A percentile compares a stretch with the other conserved stretches of the same genome.
phyloP scores from a whole-genome alignment of 768 basidiomycete genomes.

The Termitomyces sp. region DNA sequence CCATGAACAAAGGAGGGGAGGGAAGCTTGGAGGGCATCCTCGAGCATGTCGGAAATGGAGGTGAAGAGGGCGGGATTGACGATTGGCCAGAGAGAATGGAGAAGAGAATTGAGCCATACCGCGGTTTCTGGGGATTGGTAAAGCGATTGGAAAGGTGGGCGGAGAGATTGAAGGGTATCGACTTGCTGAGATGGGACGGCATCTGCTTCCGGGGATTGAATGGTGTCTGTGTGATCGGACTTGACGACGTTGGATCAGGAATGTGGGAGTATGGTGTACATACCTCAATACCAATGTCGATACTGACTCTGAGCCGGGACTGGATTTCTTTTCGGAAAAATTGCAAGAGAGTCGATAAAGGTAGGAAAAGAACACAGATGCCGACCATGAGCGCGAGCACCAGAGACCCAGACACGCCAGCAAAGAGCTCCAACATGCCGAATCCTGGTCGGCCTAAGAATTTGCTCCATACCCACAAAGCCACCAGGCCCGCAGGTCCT shows the following conservation, averaged over 20 bases:
- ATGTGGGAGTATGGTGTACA: neutral
- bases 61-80: constrained; percentile 67
- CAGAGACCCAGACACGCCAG: constrained; percentile 23
- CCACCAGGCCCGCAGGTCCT: constrained; percentile 20
- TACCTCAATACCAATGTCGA: neutral
- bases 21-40: constrained; percentile 55
- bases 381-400: constrained; percentile 26
- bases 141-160: neutral
- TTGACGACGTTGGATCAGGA: neutral
- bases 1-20: constrained; percentile 49
- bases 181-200: neutral
- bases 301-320: neutral
- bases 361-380: constrained; percentile 17
- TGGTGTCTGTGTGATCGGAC: neutral
- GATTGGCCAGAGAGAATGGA: constrained; percentile 67
- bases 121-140: constrained; percentile 31
- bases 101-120: constrained; percentile 63
- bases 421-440: constrained; percentile 20
- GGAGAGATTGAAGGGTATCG: neutral
- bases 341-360: neutral
- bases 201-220: neutral
- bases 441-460: constrained; percentile 14
- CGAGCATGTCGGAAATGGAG: constrained; percentile 57
- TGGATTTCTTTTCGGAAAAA: neutral
- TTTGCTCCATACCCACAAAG: constrained; percentile 22